Conservation (phyloP, 1,284 basidiomycete species). For the Violaceomyces palustris region DNA sequence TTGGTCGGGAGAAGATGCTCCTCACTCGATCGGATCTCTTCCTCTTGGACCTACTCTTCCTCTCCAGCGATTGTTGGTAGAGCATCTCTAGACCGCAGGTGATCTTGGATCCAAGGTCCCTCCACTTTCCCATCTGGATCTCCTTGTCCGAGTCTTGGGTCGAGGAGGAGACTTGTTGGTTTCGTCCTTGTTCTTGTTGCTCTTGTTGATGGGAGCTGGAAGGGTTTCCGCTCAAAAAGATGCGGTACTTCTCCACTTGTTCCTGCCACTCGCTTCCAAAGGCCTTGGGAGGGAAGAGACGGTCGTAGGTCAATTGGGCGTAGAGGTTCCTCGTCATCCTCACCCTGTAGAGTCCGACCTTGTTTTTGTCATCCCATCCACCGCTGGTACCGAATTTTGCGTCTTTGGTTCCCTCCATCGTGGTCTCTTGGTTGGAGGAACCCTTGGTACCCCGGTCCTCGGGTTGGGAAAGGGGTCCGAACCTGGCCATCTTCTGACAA, state of each 20-base stretch:
- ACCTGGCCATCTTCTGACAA: slow-evolving; percentile 79
- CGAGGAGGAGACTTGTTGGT: no score
- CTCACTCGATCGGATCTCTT: no score
- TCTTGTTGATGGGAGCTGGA: no score
- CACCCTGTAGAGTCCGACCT: slow-evolving; percentile 14
- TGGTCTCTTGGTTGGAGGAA: neutral
- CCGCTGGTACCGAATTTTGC: no score
- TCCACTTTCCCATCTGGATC: slow-evolving; percentile 27
- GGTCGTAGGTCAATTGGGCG: slow-evolving; percentile 83
- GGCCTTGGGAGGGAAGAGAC: slow-evolving; percentile 81
- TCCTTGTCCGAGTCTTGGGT: no score
- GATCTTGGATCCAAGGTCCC: slow-evolving; percentile 44
- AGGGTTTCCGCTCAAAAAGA: neutral
- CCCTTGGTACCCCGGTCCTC: slow-evolving; percentile 40
- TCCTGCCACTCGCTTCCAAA: slow-evolving; percentile 61
- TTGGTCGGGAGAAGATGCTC: no score
- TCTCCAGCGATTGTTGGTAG: slow-evolving; percentile 21
- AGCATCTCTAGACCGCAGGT: slow-evolving; percentile 43
- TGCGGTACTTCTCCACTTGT: slow-evolving; percentile 29
- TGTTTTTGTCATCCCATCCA: slow-evolving; percentile 1
- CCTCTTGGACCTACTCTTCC: no score
- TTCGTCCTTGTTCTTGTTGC: no score
- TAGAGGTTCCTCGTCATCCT: slow-evolving; percentile 57
- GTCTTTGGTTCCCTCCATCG: neutral
- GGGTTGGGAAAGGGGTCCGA: slow-evolving; percentile 65